Percentiles rank a stretch among this genome's conserved stretches.
phyloP scores from a whole-genome alignment of 2,329 filamentous ascomycete species.

The Cytospora paraplurivora region DNA sequence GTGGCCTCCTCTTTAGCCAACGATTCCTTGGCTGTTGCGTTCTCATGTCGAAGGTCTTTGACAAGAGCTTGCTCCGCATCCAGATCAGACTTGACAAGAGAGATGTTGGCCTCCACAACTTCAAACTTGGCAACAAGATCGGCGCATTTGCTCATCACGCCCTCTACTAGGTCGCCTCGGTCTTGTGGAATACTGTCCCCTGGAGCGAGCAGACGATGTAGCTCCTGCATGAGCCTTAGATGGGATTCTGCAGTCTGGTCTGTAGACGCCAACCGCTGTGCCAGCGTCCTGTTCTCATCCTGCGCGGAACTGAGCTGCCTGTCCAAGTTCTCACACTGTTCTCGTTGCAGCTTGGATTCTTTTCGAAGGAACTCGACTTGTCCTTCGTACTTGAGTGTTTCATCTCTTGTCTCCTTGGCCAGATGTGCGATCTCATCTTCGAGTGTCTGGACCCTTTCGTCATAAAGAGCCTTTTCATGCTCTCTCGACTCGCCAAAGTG shows the following conservation, averaged over 20 bases:
- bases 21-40: slow-evolving; percentile 55
- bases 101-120: slow-evolving; percentile 60
- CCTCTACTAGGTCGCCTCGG: slow-evolving; percentile 59
- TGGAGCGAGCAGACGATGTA: slow-evolving; percentile 61
- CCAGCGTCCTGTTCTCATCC: slow-evolving; percentile 55
- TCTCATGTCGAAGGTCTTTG: slow-evolving; percentile 58
- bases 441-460: slow-evolving; percentile 68
- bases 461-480: slow-evolving; percentile 72
- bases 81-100: slow-evolving; percentile 64
- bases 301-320: slow-evolving; percentile 57
- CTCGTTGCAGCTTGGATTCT: slow-evolving; percentile 60
- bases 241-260: slow-evolving; percentile 57
- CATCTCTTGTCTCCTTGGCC: slow-evolving; percentile 58
- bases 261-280: slow-evolving; percentile 52
- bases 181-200: slow-evolving; percentile 57
- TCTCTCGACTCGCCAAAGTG: slow-evolving; percentile 80
- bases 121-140: slow-evolving; percentile 63
- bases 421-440: slow-evolving; percentile 71
- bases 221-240: slow-evolving; percentile 56
- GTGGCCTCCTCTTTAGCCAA: slow-evolving; percentile 55
- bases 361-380: slow-evolving; percentile 65
- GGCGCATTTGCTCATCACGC: slow-evolving; percentile 58
- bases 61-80: slow-evolving; percentile 59
- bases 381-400: slow-evolving; percentile 59
- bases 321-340: slow-evolving; percentile 61